A percentile compares a stretch with the other conserved stretches of the same genome.
Evolutionary conservation across 371 early-diverging fungal genomes (phyloP).

Genomic region (Syncephalastrum monosporum): DNA sequence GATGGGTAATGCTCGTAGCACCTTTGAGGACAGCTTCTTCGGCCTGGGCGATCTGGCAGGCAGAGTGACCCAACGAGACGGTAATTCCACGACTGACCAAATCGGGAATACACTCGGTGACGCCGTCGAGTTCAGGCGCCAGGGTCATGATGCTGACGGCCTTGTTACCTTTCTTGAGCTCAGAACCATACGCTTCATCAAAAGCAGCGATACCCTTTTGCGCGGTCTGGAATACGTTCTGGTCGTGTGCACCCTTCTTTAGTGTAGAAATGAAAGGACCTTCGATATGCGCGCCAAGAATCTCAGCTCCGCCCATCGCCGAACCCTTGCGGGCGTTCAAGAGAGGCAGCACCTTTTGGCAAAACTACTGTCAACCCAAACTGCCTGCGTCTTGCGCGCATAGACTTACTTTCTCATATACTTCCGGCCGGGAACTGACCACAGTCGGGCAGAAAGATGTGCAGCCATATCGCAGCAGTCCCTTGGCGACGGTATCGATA

Average conservation of each 20-base stretch:
- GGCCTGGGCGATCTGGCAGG: conserved; percentile 69
- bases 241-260: conserved; percentile 79
- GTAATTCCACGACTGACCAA: conserved; percentile 67
- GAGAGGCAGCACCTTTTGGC: conserved; percentile 56
- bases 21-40: conserved; percentile 70
- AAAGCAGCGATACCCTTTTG: conserved; percentile 69
- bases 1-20: conserved; percentile 72
- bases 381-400: neutral
- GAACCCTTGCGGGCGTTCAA: conserved; percentile 72
- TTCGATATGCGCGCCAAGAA: conserved; percentile 85
- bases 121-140: conserved; percentile 82
- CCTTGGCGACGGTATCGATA: conserved; percentile 70
- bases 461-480: conserved; percentile 75
- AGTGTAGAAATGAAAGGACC: conserved; percentile 70
- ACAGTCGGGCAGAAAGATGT: conserved; percentile 86
- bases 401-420: conserved; percentile 67
- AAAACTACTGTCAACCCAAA: neutral
- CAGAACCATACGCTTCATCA: conserved; percentile 70
- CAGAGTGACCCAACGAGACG: conserved; percentile 75
- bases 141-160: conserved; percentile 75
- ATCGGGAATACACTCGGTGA: conserved; percentile 68
- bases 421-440: conserved; percentile 72
- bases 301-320: conserved; percentile 68
- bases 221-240: conserved; percentile 62
- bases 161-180: conserved; percentile 42